phyloP scores from a whole-genome alignment of 1,284 basidiomycete genomes.

The Ustilago esculenta region DNA sequence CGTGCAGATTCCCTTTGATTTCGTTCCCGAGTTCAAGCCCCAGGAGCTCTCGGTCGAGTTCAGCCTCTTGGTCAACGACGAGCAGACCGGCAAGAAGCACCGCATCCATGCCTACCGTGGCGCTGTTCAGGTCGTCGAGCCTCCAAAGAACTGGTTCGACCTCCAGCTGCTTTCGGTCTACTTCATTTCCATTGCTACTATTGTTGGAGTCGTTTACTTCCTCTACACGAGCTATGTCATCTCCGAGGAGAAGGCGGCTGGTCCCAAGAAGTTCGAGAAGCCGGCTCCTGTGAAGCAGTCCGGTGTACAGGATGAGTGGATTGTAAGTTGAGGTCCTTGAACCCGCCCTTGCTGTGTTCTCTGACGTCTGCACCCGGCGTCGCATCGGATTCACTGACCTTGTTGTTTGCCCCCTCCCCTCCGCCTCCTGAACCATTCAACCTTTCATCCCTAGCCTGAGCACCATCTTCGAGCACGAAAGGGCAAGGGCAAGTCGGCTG shows the following conservation, averaged over 20 bases:
- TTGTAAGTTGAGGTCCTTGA: conserved; percentile 25
- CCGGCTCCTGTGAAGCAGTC: conserved; percentile 21
- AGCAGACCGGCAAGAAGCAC: conserved; percentile 61
- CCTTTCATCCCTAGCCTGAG: conserved; percentile 20
- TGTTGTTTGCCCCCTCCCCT: background rate
- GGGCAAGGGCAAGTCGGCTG: conserved; percentile 31
- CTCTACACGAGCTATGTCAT: conserved; percentile 45
- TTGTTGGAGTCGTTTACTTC: conserved; percentile 43
- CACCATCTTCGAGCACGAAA: conserved; percentile 41
- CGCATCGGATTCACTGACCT: conserved; percentile 3
- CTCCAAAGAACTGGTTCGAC: conserved; percentile 62
- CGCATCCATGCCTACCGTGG: conserved; percentile 60
- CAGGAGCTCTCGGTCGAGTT: conserved; percentile 62
- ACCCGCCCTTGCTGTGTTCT: too few species aligned
- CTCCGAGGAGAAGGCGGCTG: conserved; percentile 20
- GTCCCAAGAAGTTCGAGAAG: conserved; percentile 50
- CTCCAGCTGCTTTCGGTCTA: conserved; percentile 61
- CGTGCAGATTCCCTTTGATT: conserved; percentile 62
- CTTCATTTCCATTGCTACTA: conserved; percentile 33
- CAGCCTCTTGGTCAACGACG: conserved; percentile 55
- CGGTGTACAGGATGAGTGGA: conserved; percentile 47
- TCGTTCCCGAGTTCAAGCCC: conserved; percentile 65
- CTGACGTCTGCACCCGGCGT: too few species aligned
- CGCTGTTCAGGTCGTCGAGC: conserved; percentile 62
- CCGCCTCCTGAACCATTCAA: too few species aligned